Conservation (phyloP, 371 early-diverging fungal species). For the Mucor circinelloides region DNA sequence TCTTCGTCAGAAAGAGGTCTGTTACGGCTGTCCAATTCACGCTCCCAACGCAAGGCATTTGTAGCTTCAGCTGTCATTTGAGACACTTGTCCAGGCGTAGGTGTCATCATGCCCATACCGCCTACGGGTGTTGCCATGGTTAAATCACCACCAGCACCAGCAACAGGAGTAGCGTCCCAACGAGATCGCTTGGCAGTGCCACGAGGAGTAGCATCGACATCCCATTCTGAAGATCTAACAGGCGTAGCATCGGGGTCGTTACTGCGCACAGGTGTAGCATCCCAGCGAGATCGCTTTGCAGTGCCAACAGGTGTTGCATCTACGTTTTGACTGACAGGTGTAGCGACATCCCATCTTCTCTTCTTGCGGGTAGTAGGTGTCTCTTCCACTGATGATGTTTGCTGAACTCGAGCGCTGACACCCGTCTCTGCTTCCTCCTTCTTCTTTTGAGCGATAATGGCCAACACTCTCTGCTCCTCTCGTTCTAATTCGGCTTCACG, state of each 20-base stretch:
- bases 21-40: constrained; percentile 88
- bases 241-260: constrained; percentile 44
- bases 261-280: constrained; percentile 74
- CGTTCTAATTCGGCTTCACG: constrained; percentile 83
- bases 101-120: constrained; percentile 76
- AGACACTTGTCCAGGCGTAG: constrained; percentile 61
- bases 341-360: constrained; percentile 88
- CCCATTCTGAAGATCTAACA: constrained; percentile 50
- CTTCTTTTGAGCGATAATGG: constrained; percentile 75
- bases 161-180: constrained; percentile 86
- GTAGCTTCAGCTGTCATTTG: constrained; percentile 81
- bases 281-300: constrained; percentile 77
- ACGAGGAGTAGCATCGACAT: constrained; percentile 62
- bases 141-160: constrained; percentile 35
- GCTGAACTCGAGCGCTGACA: constrained; percentile 25
- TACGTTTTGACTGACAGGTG: constrained; percentile 57
- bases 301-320: constrained; percentile 71
- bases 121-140: constrained; percentile 76
- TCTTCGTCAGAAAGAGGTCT: constrained; percentile 89
- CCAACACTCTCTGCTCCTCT: constrained; percentile 71
- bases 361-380: constrained; percentile 57
- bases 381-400: constrained; percentile 12
- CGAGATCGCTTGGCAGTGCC: constrained; percentile 63
- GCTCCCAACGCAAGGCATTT: constrained; percentile 78
- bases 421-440: constrained; percentile 60